A percentile compares a stretch with the other conserved stretches of the same genome.
phyloP scores from a whole-genome alignment of 805 yeast species.

The Cyberlindnera petersonii region DNA sequence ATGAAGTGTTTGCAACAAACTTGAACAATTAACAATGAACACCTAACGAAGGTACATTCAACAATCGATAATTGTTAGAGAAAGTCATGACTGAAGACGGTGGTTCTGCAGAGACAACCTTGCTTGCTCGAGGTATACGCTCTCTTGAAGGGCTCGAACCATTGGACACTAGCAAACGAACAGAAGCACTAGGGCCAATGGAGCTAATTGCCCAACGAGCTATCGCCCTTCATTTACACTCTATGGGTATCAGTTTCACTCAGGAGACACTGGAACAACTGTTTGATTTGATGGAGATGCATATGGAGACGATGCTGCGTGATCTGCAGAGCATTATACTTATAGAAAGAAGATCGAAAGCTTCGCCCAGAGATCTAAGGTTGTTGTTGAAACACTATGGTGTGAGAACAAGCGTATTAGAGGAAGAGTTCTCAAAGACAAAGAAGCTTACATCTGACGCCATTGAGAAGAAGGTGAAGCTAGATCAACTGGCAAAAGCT shows the following conservation, averaged over 20 bases:
- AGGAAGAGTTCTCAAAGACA: conserved; percentile 32
- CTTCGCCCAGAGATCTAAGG: conserved; percentile 48
- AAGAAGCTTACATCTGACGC: conserved; percentile 17
- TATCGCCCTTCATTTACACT: conserved; percentile 34
- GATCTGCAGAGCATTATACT: conserved; percentile 49
- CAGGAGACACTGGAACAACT: conserved; percentile 38
- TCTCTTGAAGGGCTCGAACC: conserved; percentile 1
- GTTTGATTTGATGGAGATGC: conserved; percentile 32
- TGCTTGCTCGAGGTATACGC: too few species aligned
- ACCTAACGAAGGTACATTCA: too few species aligned
- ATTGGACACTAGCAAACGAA: conserved; percentile 4
- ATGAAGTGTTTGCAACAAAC: too few species aligned
- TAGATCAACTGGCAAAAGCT: conserved; percentile 15
- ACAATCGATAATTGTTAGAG: too few species aligned
- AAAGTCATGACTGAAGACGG: background rate
- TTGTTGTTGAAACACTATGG: conserved; percentile 42
- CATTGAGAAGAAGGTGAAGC: conserved; percentile 15
- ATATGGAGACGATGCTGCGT: conserved; percentile 36
- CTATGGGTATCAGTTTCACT: conserved; percentile 30
- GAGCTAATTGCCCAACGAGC: conserved; percentile 32
- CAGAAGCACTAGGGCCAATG: conserved; percentile 26
- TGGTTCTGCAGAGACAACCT: too few species aligned
- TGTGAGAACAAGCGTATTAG: conserved; percentile 38
- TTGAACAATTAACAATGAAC: too few species aligned
- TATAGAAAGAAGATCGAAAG: conserved; percentile 55